Conservation (phyloP, 2,329 filamentous ascomycete species). For the Diaporthe batatas region DNA sequence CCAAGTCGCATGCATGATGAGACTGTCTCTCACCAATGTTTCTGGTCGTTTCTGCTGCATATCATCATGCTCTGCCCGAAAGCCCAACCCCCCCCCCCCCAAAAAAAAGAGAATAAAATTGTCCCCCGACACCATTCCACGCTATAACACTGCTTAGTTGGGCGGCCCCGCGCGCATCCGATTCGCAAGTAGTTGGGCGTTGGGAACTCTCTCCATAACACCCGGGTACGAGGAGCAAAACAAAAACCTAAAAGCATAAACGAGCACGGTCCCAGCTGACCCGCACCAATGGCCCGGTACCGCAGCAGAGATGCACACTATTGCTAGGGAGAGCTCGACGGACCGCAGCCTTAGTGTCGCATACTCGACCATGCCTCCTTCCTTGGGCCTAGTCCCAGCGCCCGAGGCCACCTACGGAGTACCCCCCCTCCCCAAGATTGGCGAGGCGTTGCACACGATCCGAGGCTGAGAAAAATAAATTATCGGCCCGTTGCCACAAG, state of each 20-base stretch:
- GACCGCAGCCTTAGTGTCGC: slow-evolving; percentile 19
- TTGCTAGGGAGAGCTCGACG: slow-evolving; percentile 1
- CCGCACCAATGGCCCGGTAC: slow-evolving; percentile 29
- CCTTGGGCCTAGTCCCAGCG: slow-evolving; percentile 1
- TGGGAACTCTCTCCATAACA: not conserved
- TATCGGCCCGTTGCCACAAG: not conserved
- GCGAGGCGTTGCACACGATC: slow-evolving; percentile 9
- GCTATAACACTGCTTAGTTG: not conserved
- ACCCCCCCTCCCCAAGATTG: not conserved
- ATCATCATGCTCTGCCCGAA: not conserved
- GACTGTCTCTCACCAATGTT: slow-evolving; percentile 18
- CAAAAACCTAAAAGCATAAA: not conserved
- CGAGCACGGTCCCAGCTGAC: slow-evolving; percentile 19
- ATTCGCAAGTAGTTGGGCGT: not conserved
- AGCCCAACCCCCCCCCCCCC: too few relatives aligned
- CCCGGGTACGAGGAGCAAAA: slow-evolving; percentile 2
- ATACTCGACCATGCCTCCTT: not conserved
- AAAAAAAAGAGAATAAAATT: not conserved
- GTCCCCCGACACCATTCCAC: not conserved
- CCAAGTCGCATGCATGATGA: slow-evolving; percentile 9
- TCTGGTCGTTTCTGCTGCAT: slow-evolving; percentile 10
- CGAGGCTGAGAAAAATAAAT: not conserved
- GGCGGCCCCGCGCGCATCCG: not conserved
- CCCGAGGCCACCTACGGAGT: not conserved
- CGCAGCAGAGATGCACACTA: slow-evolving; percentile 1